A percentile compares a stretch with the other conserved stretches of the same genome.
phyloP scores from a whole-genome alignment of 1,284 basidiomycete genomes.

The Coniferiporia weirii region DNA sequence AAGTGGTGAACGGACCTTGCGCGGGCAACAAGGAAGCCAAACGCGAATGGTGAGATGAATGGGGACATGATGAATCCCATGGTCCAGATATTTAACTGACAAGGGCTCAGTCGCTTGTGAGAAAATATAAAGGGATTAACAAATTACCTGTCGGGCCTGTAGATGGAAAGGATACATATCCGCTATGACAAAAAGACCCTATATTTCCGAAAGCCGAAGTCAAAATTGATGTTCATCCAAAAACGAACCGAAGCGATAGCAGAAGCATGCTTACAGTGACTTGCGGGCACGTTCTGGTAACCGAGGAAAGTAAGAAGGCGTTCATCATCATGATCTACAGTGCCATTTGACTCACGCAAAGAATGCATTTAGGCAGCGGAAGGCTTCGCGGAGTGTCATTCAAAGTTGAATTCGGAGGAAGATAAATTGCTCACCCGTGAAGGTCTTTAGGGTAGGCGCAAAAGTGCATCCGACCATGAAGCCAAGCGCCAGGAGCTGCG shows the following conservation, averaged over 20 bases:
- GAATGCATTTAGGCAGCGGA: constrained; percentile 66
- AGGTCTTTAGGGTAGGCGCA: constrained; percentile 47
- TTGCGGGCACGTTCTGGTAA: constrained; percentile 56
- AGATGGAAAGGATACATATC: constrained; percentile 74
- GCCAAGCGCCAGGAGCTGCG: constrained; percentile 47
- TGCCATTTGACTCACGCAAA: constrained; percentile 47
- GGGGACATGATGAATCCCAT: constrained; percentile 49
- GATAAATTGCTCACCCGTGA: constrained; percentile 36
- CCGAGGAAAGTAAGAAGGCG: constrained; percentile 3
- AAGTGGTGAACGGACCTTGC: constrained; percentile 33
- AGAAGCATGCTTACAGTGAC: constrained; percentile 45
- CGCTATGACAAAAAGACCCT: constrained; percentile 63
- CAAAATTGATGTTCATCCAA: neutral
- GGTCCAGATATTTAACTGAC: constrained; percentile 64
- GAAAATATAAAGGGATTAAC: neutral
- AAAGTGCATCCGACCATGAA: constrained; percentile 51
- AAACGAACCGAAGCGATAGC: neutral
- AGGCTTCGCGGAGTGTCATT: constrained; percentile 35
- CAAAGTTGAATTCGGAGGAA: neutral
- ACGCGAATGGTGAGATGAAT: constrained; percentile 63
- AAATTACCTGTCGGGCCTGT: constrained; percentile 58
- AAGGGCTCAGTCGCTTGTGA: neutral
- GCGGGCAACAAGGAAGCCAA: constrained; percentile 65
- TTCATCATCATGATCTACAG: neutral
- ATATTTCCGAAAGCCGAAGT: neutral